A percentile compares a stretch with the other conserved stretches of the same genome.
Conservation (phyloP, 148 eudicot species). For the Chenopodium quinoa region DNA sequence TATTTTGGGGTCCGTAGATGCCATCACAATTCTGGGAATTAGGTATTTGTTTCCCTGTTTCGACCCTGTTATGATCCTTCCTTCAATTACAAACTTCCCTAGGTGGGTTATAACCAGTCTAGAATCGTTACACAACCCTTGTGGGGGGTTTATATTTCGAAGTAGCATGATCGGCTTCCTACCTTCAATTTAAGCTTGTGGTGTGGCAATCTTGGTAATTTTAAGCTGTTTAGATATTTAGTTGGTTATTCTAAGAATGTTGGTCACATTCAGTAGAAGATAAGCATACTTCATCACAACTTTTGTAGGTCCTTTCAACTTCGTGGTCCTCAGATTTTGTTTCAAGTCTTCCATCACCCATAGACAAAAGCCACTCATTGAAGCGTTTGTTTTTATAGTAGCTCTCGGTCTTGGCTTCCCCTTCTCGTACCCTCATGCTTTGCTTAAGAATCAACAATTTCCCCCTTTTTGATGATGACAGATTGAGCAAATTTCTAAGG, state of each 20-base stretch:
- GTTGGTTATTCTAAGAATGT: not conserved
- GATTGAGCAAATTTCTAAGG: no score
- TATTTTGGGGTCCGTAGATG: not conserved
- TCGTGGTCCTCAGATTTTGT: not conserved
- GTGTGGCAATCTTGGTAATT: not conserved
- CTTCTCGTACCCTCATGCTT: constrained; percentile 5
- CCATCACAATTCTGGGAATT: not conserved
- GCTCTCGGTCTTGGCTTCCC: not conserved
- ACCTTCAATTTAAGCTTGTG: not conserved
- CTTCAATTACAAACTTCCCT: not conserved
- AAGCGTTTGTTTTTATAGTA: not conserved
- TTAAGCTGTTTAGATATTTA: constrained; percentile 5
- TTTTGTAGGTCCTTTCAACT: not conserved
- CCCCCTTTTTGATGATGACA: no score
- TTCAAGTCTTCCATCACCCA: constrained; percentile 2
- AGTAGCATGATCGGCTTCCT: constrained; percentile 9
- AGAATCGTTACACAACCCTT: constrained; percentile 16
- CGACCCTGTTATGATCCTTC: not conserved
- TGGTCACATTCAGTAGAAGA: not conserved
- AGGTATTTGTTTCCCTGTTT: not conserved
- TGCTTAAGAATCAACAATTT: not conserved
- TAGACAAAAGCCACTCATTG: constrained; percentile 13
- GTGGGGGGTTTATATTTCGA: constrained; percentile 19
- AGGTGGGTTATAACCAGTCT: constrained; percentile 4
- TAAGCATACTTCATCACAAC: constrained; percentile 7